These are phyloP conservation scores for Davidsoniella virescens DNA, from an alignment of 2,329 filamentous ascomycete genomes.

Conservation along the genomic window DNA sequence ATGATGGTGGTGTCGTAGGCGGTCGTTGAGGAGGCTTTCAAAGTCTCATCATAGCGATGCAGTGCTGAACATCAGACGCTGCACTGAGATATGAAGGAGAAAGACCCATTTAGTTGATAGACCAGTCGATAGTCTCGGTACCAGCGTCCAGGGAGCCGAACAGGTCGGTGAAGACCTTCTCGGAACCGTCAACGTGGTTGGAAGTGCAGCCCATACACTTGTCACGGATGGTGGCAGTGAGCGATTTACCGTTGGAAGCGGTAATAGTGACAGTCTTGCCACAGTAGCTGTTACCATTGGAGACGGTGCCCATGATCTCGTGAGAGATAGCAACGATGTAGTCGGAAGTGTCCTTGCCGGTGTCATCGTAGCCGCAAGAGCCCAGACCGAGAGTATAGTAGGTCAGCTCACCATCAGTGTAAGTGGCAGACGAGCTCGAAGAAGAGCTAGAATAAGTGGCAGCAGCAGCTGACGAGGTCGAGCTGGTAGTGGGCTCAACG, in stretches of 20 bases:
- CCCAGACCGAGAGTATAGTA: slow-evolving; percentile 57
- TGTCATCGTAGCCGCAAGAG: slow-evolving; percentile 49
- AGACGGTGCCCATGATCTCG: slow-evolving; percentile 43
- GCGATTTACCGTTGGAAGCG: slow-evolving; percentile 36
- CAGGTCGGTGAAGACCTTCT: slow-evolving; percentile 38
- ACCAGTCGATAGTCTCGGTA: slow-evolving; percentile 28
- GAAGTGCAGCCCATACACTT: slow-evolving; percentile 55
- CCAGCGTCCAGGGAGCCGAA: slow-evolving; percentile 30
- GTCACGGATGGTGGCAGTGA: slow-evolving; percentile 47
- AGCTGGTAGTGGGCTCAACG: slow-evolving; percentile 15
- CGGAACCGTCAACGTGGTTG: slow-evolving; percentile 43
- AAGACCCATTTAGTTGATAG: slow-evolving; percentile 19
- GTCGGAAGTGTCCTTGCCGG: slow-evolving; percentile 34
- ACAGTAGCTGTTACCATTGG: slow-evolving; percentile 56
- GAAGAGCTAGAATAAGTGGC: not conserved
- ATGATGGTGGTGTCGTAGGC: slow-evolving; percentile 1
- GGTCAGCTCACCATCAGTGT: slow-evolving; percentile 49
- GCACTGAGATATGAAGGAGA: no score
- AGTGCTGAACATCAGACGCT: no score
- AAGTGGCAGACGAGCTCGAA: slow-evolving; percentile 19
- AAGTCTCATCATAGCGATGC: no score
- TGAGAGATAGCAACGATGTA: slow-evolving; percentile 54
- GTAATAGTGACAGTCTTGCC: slow-evolving; percentile 50
- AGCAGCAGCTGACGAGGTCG: slow-evolving; percentile 9
- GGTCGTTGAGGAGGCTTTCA: slow-evolving; percentile 3